These are phyloP conservation scores for Solanum gandarillasii DNA, from an alignment of 257 asterid genomes.

Conservation along the genomic window DNA sequence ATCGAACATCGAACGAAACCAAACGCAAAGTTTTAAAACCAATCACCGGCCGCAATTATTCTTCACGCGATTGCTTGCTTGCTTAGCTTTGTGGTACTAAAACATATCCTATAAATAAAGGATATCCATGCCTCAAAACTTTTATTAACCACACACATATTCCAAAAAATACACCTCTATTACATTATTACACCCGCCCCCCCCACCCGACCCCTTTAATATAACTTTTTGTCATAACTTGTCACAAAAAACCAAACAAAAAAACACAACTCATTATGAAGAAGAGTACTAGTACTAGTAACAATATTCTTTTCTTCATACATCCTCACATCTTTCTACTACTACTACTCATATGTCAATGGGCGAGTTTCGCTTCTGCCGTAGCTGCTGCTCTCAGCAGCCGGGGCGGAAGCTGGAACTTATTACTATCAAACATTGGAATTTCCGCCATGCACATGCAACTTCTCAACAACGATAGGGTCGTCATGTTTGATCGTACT, in stretches of 20 bases:
- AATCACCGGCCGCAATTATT: not conserved
- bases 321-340: not conserved
- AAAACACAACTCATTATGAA: not conserved
- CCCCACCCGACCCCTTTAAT: not conserved
- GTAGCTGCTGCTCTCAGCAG: not conserved
- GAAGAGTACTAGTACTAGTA: not conserved
- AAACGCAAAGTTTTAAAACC: not conserved
- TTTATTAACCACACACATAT: not conserved
- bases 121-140: not conserved
- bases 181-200: not conserved
- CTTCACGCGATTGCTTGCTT: not conserved
- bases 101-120: not conserved
- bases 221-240: not conserved
- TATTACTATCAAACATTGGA: conserved; percentile 4
- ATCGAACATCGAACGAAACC: not conserved
- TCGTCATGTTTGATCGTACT: conserved; percentile 13
- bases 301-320: not conserved
- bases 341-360: not conserved
- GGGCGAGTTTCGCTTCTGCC: not conserved
- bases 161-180: not conserved
- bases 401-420: conserved; percentile 4
- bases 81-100: not conserved
- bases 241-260: not conserved
- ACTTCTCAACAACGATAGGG: conserved; percentile 14
- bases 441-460: conserved; percentile 32